phyloP scores from a whole-genome alignment of 768 basidiomycete genomes.

The Kwoniella pini region DNA sequence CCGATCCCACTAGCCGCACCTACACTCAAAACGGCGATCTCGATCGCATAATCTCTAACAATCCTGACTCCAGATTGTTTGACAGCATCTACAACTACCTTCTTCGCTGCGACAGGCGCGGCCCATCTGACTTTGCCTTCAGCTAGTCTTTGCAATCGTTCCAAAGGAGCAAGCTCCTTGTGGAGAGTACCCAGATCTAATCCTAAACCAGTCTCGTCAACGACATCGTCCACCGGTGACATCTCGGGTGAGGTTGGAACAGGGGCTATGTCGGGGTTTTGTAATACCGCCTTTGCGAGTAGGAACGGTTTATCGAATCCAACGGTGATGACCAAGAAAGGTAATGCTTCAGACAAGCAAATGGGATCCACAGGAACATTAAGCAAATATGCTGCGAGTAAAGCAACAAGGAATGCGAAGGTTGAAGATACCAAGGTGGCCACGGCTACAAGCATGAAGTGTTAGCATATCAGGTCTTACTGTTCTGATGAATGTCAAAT shows the following conservation, averaged over 20 bases:
- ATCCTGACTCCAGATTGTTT: conserved; percentile 76
- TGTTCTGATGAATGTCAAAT: conserved; percentile 13
- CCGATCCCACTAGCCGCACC: conserved; percentile 85
- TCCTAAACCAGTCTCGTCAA: conserved; percentile 28
- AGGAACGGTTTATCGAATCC: conserved; percentile 97
- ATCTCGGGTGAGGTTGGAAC: conserved; percentile 47
- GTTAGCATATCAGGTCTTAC: conserved; percentile 1
- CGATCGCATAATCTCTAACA: conserved; percentile 88
- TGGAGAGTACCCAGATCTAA: conserved; percentile 49
- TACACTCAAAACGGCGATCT: conserved; percentile 82
- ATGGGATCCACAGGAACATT: conserved; percentile 89
- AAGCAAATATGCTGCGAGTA: conserved; percentile 73
- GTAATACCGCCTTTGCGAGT: conserved; percentile 84
- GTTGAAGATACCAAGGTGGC: conserved; percentile 78
- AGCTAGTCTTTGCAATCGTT: conserved; percentile 50
- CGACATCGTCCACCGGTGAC: conserved; percentile 30
- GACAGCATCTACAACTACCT: conserved; percentile 81
- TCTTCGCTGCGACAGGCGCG: conserved; percentile 66
- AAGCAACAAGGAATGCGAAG: conserved; percentile 79
- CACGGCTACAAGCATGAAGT: conserved; percentile 53
- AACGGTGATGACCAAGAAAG: conserved; percentile 95
- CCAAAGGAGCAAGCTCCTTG: conserved; percentile 51
- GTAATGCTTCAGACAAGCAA: conserved; percentile 88
- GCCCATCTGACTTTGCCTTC: conserved; percentile 55
- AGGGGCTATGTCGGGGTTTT: conserved; percentile 64